A percentile compares a stretch with the other conserved stretches of the same genome.
phyloP scores from a whole-genome alignment of 2,329 filamentous ascomycete species.

The Epicoccum nigrum region DNA sequence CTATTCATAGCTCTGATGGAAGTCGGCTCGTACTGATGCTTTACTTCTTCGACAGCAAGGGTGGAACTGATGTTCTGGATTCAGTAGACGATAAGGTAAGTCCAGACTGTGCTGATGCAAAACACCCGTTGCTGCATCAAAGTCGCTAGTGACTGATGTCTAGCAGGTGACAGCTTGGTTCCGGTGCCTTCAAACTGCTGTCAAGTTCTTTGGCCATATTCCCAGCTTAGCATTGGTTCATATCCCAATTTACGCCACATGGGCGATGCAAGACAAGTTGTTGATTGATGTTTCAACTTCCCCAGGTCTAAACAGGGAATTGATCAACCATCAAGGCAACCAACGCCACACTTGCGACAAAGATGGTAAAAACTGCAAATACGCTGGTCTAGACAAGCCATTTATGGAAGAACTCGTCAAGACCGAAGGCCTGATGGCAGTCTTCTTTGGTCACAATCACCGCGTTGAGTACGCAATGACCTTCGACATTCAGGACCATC shows the following conservation, averaged over 20 bases:
- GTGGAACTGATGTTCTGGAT: slow-evolving; percentile 23
- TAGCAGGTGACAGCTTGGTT: slow-evolving; percentile 39
- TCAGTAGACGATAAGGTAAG: slow-evolving; percentile 35
- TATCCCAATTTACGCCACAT: slow-evolving; percentile 50
- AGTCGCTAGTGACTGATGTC: not conserved
- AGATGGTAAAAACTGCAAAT: slow-evolving; percentile 35
- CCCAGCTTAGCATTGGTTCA: slow-evolving; percentile 63
- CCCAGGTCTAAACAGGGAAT: slow-evolving; percentile 49
- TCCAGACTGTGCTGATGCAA: not conserved
- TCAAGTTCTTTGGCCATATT: too few species aligned
- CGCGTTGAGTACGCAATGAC: slow-evolving; percentile 26
- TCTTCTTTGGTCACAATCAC: slow-evolving; percentile 72
- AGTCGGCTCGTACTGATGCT: slow-evolving; percentile 57
- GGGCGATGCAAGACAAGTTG: slow-evolving; percentile 51
- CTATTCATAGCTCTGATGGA: slow-evolving; percentile 54
- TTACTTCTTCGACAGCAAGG: slow-evolving; percentile 71
- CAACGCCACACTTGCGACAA: slow-evolving; percentile 30
- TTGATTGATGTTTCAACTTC: slow-evolving; percentile 52
- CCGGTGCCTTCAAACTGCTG: too few species aligned
- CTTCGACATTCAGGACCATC: not conserved
- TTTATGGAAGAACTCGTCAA: slow-evolving; percentile 68
- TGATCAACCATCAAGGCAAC: slow-evolving; percentile 31
- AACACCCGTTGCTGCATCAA: too few species aligned
- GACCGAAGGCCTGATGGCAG: slow-evolving; percentile 54
- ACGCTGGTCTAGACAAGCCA: slow-evolving; percentile 58